Base-by-base conservation (phyloP, 176 grass and related monocot genomes). In the Zoysia japonica region DNA sequence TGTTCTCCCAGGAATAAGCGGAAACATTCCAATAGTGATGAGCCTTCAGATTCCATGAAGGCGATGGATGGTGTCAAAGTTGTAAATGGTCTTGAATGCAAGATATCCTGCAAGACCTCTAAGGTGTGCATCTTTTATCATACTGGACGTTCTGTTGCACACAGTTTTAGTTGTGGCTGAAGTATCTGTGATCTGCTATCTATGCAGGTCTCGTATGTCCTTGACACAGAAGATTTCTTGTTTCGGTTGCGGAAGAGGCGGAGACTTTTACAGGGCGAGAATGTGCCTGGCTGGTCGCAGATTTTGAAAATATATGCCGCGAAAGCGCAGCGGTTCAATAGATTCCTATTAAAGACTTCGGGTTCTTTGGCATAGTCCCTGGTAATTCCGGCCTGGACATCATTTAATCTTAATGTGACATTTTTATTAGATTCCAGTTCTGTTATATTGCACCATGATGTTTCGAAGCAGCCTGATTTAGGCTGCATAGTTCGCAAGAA, bases 221-320 rank as follows among this genome's bases (percentile, higher is more conserved):
- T 99, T 54, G 91, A 99, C 47, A 99, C 96, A 1, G 96, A 99
- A 78, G 96, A 99, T 93, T 95, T 87, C 84, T 84, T 99, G 53
- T 93, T 85, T 41, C 83, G 96, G 44, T 46, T 75, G 44, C 82
- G 68, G 71, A 99, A 95, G 80, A 85, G 83, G 66, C 73, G 75
- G 66, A 85, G 85, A 75, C 20, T 78, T 63, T 52, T 67, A 40
- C 67, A 41, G 36, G 17, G 52, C 37, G 87, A 42, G 65, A 62
- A 47, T 47, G 78, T 76, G 46, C 39, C 67, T 11, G 74, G 80
- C 71, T 78, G 80, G 59, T 45, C 20, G 12, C 69, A 84, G 35
- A 20, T 67, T 77, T 85, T 66, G 20, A 78, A 85, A 85, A 67
- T 67, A 62, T 52, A 81, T 75, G 53, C 50, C 74, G 69, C 70